phyloP scores from a whole-genome alignment of 2,329 filamentous ascomycete species.

The Aspergillus sp. region DNA sequence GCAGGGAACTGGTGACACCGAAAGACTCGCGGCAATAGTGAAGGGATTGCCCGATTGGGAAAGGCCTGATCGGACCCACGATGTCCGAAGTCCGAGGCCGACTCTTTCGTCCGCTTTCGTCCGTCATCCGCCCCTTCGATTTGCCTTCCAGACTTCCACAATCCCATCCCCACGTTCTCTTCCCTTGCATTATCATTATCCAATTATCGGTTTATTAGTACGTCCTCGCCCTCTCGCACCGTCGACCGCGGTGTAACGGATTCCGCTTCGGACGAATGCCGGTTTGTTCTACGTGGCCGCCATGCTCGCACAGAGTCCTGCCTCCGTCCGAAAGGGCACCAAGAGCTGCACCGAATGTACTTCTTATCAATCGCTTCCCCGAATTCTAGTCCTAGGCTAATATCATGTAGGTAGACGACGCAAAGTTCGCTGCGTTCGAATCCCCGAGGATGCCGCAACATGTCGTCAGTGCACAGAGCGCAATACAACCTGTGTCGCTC shows the following conservation, averaged over 20 bases:
- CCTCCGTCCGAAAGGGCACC: slow-evolving; percentile 15
- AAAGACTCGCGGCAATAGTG: background rate
- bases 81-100: slow-evolving; percentile 7
- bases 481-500: slow-evolving; percentile 15
- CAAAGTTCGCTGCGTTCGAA: slow-evolving; percentile 20
- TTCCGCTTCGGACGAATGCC: background rate
- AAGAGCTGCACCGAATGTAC: slow-evolving; percentile 23
- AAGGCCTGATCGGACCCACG: background rate
- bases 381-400: background rate
- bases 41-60: background rate
- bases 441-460: slow-evolving; percentile 11
- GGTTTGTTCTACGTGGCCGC: background rate
- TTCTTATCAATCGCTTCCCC: background rate
- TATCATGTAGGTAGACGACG: slow-evolving; percentile 15
- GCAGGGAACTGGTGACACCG: background rate
- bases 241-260: background rate
- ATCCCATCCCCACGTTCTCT: background rate
- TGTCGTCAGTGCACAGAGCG: slow-evolving; percentile 21
- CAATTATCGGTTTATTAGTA: too few species aligned
- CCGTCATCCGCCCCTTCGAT: background rate
- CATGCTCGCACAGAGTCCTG: slow-evolving; percentile 10
- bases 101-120: slow-evolving; percentile 12
- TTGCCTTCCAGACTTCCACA: background rate
- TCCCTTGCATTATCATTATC: background rate
- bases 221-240: too few species aligned